A percentile compares a stretch with the other conserved stretches of the same genome.
Evolutionary conservation across 305 asterid genomes (phyloP).

Genomic region (Nicotiana rustica): DNA sequence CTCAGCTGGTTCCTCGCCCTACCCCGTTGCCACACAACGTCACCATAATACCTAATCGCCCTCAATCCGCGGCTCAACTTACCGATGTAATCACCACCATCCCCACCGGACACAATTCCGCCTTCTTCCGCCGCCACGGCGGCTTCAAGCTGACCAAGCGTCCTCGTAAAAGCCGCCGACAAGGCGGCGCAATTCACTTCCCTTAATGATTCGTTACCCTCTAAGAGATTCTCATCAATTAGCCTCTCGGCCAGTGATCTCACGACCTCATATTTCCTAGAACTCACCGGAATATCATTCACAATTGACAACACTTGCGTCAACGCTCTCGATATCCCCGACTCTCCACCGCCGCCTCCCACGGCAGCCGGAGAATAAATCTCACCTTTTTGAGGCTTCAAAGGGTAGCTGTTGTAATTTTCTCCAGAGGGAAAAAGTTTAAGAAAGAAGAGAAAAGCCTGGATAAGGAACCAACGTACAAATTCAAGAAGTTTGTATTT

Average conservation of each 20-base stretch:
- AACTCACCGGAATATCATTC: slow-evolving; percentile 82
- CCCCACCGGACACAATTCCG: slow-evolving; percentile 32
- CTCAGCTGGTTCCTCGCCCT: slow-evolving; percentile 49
- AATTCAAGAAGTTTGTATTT: slow-evolving; percentile 50
- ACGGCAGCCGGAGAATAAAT: slow-evolving; percentile 34
- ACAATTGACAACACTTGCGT: slow-evolving; percentile 71
- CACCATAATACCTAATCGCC: slow-evolving; percentile 52
- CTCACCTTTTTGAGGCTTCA: slow-evolving; percentile 33
- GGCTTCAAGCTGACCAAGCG: slow-evolving; percentile 68
- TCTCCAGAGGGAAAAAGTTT: slow-evolving; percentile 51
- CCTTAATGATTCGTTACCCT: slow-evolving; percentile 48
- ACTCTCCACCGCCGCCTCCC: slow-evolving; percentile 34
- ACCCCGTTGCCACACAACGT: slow-evolving; percentile 54
- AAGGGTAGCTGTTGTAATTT: slow-evolving; percentile 34
- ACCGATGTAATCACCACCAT: slow-evolving; percentile 33
- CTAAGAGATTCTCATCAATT: slow-evolving; percentile 70
- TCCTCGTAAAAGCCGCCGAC: slow-evolving; percentile 64
- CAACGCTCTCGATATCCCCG: slow-evolving; percentile 77
- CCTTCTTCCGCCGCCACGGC: slow-evolving; percentile 51
- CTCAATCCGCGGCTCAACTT: slow-evolving; percentile 51
- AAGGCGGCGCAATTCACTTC: slow-evolving; percentile 66
- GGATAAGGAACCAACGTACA: slow-evolving; percentile 48
- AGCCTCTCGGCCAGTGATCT: slow-evolving; percentile 79
- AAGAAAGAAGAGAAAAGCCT: slow-evolving; percentile 63
- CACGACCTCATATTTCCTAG: slow-evolving; percentile 81